phyloP scores from a whole-genome alignment of 2,329 filamentous ascomycete species.

The Fusarium multiceps region DNA sequence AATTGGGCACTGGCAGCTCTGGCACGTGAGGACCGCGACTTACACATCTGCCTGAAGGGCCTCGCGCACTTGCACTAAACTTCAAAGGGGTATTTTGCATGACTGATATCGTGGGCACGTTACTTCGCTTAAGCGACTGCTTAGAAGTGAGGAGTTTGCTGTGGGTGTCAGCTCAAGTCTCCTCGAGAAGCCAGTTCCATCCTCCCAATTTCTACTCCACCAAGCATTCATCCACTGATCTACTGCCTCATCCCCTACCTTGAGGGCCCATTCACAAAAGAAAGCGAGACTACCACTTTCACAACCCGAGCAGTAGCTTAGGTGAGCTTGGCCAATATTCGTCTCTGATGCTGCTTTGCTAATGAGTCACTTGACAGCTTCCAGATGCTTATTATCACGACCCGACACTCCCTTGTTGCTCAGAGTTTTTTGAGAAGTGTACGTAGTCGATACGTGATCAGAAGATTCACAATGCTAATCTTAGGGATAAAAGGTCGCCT shows the following conservation, averaged over 20 bases:
- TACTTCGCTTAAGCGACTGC: background rate
- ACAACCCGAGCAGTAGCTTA: background rate
- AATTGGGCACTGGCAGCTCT: background rate
- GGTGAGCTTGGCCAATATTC: background rate
- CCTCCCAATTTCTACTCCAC: background rate
- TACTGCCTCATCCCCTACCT: too few relatives aligned
- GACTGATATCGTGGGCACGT: background rate
- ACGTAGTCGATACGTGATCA: background rate
- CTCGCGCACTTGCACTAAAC: background rate
- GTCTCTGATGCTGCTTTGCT: background rate
- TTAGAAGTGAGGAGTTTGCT: too few relatives aligned
- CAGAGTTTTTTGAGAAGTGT: background rate
- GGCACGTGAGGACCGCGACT: background rate
- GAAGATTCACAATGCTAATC: background rate
- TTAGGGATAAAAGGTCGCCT: background rate
- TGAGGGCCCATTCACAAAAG: too few relatives aligned
- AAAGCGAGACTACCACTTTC: background rate
- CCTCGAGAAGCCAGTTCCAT: background rate
- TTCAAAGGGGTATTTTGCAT: background rate
- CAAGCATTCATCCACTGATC: too few relatives aligned
- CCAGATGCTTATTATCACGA: background rate
- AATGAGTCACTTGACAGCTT: background rate
- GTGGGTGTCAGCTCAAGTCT: background rate
- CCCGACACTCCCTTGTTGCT: background rate
- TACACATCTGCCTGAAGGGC: background rate